Evolutionary conservation across 2,329 filamentous ascomycete species (phyloP).

Genomic region (Thermothelomyces thermophilus): DNA sequence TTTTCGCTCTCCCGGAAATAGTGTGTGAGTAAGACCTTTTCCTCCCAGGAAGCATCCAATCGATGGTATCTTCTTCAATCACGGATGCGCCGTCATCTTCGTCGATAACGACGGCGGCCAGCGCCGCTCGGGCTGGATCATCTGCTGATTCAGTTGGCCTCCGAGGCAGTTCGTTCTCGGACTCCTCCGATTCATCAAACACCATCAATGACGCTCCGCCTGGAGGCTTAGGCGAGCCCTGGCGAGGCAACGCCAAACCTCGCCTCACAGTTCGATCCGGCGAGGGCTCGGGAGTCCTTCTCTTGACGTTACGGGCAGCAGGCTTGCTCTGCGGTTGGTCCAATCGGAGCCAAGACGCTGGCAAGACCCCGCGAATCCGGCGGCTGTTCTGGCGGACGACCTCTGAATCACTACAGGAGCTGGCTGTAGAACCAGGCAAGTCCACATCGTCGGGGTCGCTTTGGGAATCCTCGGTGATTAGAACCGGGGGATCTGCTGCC

Average conservation of each 20-base stretch:
- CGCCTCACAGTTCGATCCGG: slow-evolving; percentile 36
- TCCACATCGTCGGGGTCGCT: slow-evolving; percentile 22
- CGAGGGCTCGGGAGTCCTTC: slow-evolving; percentile 30
- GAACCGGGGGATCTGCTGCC: slow-evolving; percentile 6
- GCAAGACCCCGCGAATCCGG: slow-evolving; percentile 54
- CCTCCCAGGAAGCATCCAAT: slow-evolving; percentile 41
- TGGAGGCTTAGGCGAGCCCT: slow-evolving; percentile 27
- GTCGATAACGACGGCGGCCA: neutral
- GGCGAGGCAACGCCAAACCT: slow-evolving; percentile 45
- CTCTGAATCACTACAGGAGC: slow-evolving; percentile 38
- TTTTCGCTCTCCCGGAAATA: slow-evolving; percentile 27
- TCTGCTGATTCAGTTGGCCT: neutral
- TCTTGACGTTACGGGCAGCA: slow-evolving; percentile 27
- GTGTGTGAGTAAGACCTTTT: slow-evolving; percentile 32
- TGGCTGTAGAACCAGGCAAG: slow-evolving; percentile 13
- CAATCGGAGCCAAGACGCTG: slow-evolving; percentile 60
- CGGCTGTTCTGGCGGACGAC: slow-evolving; percentile 35
- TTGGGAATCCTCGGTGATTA: slow-evolving; percentile 15
- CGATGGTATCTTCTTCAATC: slow-evolving; percentile 47
- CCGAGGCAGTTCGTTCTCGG: slow-evolving; percentile 23
- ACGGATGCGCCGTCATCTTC: slow-evolving; percentile 28
- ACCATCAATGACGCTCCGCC: slow-evolving; percentile 33
- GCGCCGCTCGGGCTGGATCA: neutral
- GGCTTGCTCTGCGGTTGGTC: slow-evolving; percentile 40
- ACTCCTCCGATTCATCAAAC: slow-evolving; percentile 43